Base-by-base conservation (phyloP, 495 filamentous ascomycete species). In the Hyaloscypha hepaticicola region DNA sequence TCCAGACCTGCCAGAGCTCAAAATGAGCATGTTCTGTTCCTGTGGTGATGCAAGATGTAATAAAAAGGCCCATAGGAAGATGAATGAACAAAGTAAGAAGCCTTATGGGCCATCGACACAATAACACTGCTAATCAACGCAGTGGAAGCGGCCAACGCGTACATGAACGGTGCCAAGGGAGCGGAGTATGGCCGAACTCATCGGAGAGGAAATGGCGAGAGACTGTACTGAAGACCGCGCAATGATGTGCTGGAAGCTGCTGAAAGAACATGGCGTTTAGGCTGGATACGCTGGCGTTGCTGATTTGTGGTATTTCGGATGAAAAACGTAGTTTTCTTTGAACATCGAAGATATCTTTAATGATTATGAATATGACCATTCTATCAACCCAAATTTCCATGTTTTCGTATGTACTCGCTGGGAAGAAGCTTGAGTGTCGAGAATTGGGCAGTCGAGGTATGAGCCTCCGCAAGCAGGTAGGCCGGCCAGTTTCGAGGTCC, bases 1-100 rank as follows among this genome's bases (percentile, higher is more conserved):
- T 45, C 70, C 70, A 52, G 66, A 69, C 34, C 45, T 72, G 61
- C 53, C 63, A n/a, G 66, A 69, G 11, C 56, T 69, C 27, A 34
- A 24, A 1, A 14, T 28, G 6, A n/a, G n/a, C 5, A 26, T 8
- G 22, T 63, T 60, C 26, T 66, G 64, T 45, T 3, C 25, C 38
- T 66, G 64, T 41, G 25, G 33, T 27, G 22, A 38, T 31, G 6
- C 41, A 22, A 5, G 14, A 12, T 61, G 48, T 26, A 19, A 22
- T 8, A 28, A 45, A 16, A 11, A 2, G 9, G 22, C 7, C 25
- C 14, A 61, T 50, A 24, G 9, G 21, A 67, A 63, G 45, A 63
- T 63, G 55, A 29, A 12, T 2, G 22, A 3, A 19, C 52, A 67
- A 25, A 4, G 65, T 67, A 60, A 60, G 65, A 26, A 29, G 5